Base-by-base conservation (phyloP, 192 early-diverging fungal species). In the Backusella psychrophila region DNA sequence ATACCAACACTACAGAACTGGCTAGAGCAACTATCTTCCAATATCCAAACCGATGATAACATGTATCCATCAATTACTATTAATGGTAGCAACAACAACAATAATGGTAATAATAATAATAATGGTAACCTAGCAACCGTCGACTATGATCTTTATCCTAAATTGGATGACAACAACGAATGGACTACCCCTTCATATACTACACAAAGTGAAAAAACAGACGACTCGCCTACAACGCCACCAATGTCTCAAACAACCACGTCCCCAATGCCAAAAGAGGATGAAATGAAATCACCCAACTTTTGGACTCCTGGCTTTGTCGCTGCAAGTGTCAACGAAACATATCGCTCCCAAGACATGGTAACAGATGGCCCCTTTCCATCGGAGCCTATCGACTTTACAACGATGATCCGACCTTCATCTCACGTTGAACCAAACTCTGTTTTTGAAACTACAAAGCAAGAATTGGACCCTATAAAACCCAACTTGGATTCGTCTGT, bases 21-120 rank as follows among this genome's bases (percentile, higher is more conserved):
- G 78, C 56, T 79, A 6, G 78, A 79, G 21, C 78, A 79, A 41
- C 56, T 79, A 0, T 79, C 78, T 5, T 68, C 73, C 2, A 75
- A 74, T 71, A 79, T 79, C 34, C 73, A 75, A 39, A 74, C 73
- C 21, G 49, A 69, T 2, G 35, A 34, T 5, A 74, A 44, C n/a
- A 59, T 79, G 1, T 79, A 79, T 34, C 78, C 78, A 3, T 35
- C 33, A 6, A 74, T 78, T 21, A 4, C 36, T 19, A 23, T 31
- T 7, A n/a, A 49, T 19, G 26, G 21, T 9, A 42, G n/a, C 26
- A 26, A 33, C 33, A 39, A 3, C 26, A 26, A 33, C 33, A 39
- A 3, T 12, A 39, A 12, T 39, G 11, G 11, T 8, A 39, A 39
- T 39, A 11, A 1, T 38, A 11, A 38, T n/a, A n/a, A 34, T 31